Conservation (phyloP, 495 filamentous ascomycete genomes). For the Penicillium antarcticum region DNA sequence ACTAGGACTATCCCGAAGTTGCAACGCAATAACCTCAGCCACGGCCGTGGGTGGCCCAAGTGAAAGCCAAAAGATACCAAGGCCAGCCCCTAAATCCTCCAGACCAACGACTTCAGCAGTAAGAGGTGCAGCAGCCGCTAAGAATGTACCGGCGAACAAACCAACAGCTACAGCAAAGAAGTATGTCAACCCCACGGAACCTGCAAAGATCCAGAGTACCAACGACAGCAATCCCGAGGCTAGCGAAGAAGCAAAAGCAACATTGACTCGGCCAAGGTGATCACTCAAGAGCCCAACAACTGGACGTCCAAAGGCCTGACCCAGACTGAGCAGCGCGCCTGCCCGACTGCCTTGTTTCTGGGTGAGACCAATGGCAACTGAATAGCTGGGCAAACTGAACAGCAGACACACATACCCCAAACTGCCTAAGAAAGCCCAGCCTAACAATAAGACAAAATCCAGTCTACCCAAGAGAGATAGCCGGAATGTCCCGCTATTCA, state of each 20-base stretch:
- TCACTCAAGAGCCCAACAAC: constrained; percentile 67
- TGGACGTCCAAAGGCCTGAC: constrained; percentile 63
- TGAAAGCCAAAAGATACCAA: constrained; percentile 64
- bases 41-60: constrained; percentile 57
- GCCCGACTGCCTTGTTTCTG: constrained; percentile 59
- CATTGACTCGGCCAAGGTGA: constrained; percentile 58
- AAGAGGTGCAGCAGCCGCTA: constrained; percentile 25
- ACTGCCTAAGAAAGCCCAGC: constrained; percentile 46
- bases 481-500: constrained; percentile 30
- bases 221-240: constrained; percentile 57
- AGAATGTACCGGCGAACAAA: constrained; percentile 45
- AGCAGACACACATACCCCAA: constrained; percentile 47
- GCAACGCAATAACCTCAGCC: constrained; percentile 65
- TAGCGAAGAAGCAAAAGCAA: constrained; percentile 56
- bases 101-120: constrained; percentile 56
- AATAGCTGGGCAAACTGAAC: constrained; percentile 26
- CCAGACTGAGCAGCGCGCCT: constrained; percentile 64
- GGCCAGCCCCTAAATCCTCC: constrained; percentile 51
- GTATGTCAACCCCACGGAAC: constrained; percentile 53
- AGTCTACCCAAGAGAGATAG: constrained; percentile 29
- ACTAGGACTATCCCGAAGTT: constrained; percentile 45
- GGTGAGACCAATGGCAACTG: constrained; percentile 54
- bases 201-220: constrained; percentile 65
- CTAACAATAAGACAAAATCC: constrained; percentile 43
- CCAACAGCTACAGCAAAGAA: constrained; percentile 65